A percentile compares a stretch with the other conserved stretches of the same genome.
Conservation (phyloP, 179 eudicot genomes). For the Dionaea muscipula region DNA sequence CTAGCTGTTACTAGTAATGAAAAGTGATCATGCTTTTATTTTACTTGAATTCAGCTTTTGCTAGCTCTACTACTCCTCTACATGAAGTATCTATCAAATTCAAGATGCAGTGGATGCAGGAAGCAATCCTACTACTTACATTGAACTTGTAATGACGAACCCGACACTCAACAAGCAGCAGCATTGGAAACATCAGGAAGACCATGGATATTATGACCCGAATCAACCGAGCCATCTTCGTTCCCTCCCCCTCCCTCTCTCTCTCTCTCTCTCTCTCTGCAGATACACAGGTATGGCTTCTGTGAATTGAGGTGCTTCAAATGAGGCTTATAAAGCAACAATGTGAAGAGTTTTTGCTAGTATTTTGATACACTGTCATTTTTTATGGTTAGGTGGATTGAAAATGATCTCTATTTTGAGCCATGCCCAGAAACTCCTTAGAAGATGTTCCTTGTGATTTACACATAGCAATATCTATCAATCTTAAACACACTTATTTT, state of each 20-base stretch:
- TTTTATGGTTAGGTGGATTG: constrained; percentile 13
- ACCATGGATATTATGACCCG: constrained; percentile 11
- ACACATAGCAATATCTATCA: not conserved
- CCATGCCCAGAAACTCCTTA: not conserved
- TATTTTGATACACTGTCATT: constrained; percentile 14
- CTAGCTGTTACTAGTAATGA: too few species aligned
- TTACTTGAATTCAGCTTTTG: not conserved
- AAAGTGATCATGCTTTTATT: too few species aligned
- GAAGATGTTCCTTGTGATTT: not conserved
- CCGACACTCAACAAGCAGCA: constrained; percentile 23
- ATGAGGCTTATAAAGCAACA: constrained; percentile 11
- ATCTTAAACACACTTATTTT: not conserved
- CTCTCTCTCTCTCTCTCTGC: not conserved
- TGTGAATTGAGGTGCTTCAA: not conserved
- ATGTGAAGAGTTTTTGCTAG: not conserved
- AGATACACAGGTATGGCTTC: not conserved
- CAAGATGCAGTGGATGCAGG: not conserved
- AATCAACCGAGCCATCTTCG: constrained; percentile 15
- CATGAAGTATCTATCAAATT: not conserved
- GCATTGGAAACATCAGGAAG: constrained; percentile 19
- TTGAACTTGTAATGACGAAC: constrained; percentile 50
- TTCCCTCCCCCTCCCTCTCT: constrained; percentile 8
- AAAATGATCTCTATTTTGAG: constrained; percentile 10
- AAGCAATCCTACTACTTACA: constrained; percentile 22
- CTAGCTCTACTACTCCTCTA: not conserved